Evolutionary conservation across 306 rosid species (phyloP).

Genomic region (Elaeagnus macrophylla): DNA sequence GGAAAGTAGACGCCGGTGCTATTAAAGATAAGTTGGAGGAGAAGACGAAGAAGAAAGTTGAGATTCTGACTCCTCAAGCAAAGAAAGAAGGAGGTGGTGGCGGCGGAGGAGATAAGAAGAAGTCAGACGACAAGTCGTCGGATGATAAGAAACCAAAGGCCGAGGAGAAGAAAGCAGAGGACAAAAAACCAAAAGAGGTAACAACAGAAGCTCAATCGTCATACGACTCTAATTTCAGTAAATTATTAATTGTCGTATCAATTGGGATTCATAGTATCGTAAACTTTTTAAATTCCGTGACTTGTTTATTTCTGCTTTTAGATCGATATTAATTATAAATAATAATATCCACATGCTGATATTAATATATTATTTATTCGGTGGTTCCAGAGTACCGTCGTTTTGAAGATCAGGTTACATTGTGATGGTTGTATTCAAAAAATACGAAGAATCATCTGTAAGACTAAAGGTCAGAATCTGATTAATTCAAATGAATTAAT

Average conservation of each 20-base stretch:
- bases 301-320: neutral
- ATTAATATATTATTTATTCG: conserved; percentile 12
- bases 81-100: conserved; percentile 47
- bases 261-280: neutral
- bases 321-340: neutral
- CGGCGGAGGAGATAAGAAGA: conserved; percentile 16
- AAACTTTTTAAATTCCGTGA: neutral
- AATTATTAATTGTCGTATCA: neutral
- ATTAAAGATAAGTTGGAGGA: conserved; percentile 44
- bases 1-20: conserved; percentile 45
- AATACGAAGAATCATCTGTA: conserved; percentile 43
- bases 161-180: conserved; percentile 36
- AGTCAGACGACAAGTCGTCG: conserved; percentile 28
- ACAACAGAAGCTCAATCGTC: neutral
- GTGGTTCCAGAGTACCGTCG: conserved; percentile 51
- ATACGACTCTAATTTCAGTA: neutral
- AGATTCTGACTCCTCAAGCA: conserved; percentile 53
- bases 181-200: conserved; percentile 46
- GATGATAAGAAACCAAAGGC: conserved; percentile 27
- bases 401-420: conserved; percentile 62
- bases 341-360: neutral
- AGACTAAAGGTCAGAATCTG: conserved; percentile 35
- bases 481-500: no score
- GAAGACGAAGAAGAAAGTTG: conserved; percentile 63
- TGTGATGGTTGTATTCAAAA: conserved; percentile 78